These are phyloP conservation scores for Annona squamosa DNA, from an alignment of 164 flowering plant species.

Conservation along the genomic window DNA sequence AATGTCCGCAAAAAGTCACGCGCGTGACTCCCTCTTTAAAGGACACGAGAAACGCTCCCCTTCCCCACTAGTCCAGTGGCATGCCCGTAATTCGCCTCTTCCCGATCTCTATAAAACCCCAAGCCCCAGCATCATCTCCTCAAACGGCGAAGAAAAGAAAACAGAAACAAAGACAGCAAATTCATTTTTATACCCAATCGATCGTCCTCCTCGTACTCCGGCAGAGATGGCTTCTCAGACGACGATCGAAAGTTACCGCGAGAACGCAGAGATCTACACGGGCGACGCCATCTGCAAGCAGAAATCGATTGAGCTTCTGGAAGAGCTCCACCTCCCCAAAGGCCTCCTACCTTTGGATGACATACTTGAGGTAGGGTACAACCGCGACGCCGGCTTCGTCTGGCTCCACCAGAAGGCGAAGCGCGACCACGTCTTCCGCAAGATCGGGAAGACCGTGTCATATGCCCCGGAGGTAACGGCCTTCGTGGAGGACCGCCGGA, in stretches of 20 bases:
- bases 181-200: too few relatives aligned
- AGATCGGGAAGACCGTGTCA: conserved; percentile 43
- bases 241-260: conserved; percentile 39
- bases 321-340: conserved; percentile 49
- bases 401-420: conserved; percentile 78
- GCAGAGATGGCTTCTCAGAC: conserved; percentile 1
- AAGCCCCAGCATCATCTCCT: not conserved
- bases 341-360: conserved; percentile 64
- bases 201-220: not conserved
- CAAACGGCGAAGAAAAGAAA: not conserved
- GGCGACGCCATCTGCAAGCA: conserved; percentile 53
- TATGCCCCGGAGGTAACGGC: conserved; percentile 71
- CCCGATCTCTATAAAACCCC: not conserved
- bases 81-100: not conserved
- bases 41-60: too few relatives aligned
- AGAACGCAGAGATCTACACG: conserved; percentile 52
- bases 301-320: conserved; percentile 41
- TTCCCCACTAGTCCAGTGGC: not conserved
- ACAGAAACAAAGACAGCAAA: too few relatives aligned
- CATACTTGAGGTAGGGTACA: conserved; percentile 50
- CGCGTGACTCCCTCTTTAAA: too few relatives aligned
- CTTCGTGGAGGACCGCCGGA: conserved; percentile 38
- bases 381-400: conserved; percentile 55
- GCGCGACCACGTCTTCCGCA: conserved; percentile 50
- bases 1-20: too few relatives aligned